phyloP scores from a whole-genome alignment of 2,329 filamentous ascomycete genomes.

The Scedosporium dehoogii region DNA sequence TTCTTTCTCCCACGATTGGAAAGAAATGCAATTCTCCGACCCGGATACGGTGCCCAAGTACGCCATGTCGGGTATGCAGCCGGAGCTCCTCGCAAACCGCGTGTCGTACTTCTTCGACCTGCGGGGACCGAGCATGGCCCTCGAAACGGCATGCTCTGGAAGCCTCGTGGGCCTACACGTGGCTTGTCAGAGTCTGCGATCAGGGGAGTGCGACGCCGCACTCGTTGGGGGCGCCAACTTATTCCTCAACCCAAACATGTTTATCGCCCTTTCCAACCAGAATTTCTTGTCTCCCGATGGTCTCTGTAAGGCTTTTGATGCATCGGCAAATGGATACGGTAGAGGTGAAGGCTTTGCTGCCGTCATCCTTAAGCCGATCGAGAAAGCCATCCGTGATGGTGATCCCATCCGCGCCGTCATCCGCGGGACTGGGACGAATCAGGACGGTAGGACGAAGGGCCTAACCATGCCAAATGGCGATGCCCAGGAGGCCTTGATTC shows the following conservation, averaged over 20 bases:
- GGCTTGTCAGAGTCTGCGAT: slow-evolving; percentile 18
- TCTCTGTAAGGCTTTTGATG: slow-evolving; percentile 32
- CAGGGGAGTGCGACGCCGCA: slow-evolving; percentile 17
- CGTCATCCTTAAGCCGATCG: slow-evolving; percentile 46
- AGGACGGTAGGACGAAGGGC: slow-evolving; percentile 45
- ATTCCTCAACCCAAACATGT: slow-evolving; percentile 18
- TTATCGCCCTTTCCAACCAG: slow-evolving; percentile 12
- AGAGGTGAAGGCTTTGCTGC: slow-evolving; percentile 49
- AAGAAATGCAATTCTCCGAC: neutral
- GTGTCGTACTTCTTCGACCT: slow-evolving; percentile 22
- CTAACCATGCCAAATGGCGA: slow-evolving; percentile 44
- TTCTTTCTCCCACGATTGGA: slow-evolving; percentile 9
- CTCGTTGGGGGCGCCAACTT: slow-evolving; percentile 23
- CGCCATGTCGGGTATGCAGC: too few species aligned
- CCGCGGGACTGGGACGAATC: slow-evolving; percentile 38
- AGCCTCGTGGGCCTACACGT: slow-evolving; percentile 20
- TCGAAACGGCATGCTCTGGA: slow-evolving; percentile 28
- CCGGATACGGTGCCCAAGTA: slow-evolving; percentile 13
- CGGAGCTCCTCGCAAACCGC: slow-evolving; percentile 23
- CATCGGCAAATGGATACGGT: slow-evolving; percentile 38
- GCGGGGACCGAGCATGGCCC: slow-evolving; percentile 19
- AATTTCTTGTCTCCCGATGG: slow-evolving; percentile 36
- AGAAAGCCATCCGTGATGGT: slow-evolving; percentile 42
- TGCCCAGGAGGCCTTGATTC: slow-evolving; percentile 33
- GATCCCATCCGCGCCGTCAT: slow-evolving; percentile 45